A percentile compares a stretch with the other conserved stretches of the same genome.
Evolutionary conservation across 176 grass and related monocot genomes (phyloP).

Genomic region (Bothriochloa decipiens): DNA sequence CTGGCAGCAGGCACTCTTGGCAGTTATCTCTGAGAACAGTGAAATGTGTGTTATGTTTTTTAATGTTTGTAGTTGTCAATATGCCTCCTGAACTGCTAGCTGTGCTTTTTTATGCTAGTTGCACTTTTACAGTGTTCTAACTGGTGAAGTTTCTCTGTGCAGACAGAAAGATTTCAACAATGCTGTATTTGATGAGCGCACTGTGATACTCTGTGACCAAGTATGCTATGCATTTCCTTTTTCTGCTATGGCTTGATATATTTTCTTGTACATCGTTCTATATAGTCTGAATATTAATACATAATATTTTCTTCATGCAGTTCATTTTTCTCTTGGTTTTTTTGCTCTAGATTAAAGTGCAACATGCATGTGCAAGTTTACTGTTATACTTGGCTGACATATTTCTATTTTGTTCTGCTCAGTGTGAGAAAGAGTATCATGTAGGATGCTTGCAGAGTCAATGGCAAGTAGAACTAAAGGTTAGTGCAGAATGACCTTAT

Average conservation of each 20-base stretch:
- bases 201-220: constrained; percentile 97
- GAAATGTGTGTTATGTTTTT: neutral
- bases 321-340: neutral
- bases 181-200: constrained; percentile 89
- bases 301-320: neutral
- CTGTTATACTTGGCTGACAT: constrained; percentile 36
- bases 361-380: constrained; percentile 1
- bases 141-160: constrained; percentile 47
- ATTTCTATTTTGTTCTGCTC: constrained; percentile 25
- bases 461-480: constrained; percentile 65
- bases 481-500: constrained; percentile 32
- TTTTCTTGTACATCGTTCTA: constrained; percentile 15
- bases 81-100: neutral
- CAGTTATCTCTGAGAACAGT: neutral
- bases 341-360: neutral
- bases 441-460: constrained; percentile 81
- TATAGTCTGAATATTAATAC: neutral
- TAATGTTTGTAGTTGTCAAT: neutral
- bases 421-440: constrained; percentile 99
- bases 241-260: neutral
- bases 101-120: constrained; percentile 7
- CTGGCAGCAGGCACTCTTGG: neutral
- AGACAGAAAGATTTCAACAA: constrained; percentile 94
- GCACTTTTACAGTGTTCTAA: constrained; percentile 1
- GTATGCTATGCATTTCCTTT: constrained; percentile 57